Evolutionary conservation across 345 rosid species (phyloP).

Genomic region (Rhodamnia rubescens): DNA sequence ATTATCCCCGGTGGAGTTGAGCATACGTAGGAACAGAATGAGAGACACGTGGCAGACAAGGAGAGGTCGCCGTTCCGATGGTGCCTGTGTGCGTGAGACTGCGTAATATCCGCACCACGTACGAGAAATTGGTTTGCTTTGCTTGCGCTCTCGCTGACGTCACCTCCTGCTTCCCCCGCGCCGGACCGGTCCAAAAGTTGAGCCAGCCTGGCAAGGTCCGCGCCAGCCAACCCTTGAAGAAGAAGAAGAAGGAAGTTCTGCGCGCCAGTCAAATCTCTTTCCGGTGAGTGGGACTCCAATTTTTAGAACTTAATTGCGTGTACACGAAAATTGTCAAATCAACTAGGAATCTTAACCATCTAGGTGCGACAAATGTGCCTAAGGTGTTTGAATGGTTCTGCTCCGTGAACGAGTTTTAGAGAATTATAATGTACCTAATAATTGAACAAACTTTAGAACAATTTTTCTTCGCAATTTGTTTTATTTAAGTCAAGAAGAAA

Average conservation of each 20-base stretch:
- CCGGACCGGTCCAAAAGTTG: neutral
- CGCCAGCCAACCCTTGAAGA: neutral
- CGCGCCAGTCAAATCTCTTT: neutral
- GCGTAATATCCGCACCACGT: neutral
- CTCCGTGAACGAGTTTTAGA: no score
- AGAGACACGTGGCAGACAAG: neutral
- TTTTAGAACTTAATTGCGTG: no score
- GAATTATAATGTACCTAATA: no score
- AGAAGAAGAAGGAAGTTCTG: neutral
- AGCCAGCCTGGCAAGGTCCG: neutral
- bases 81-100: neutral
- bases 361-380: accelerated
- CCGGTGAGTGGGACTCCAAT: neutral
- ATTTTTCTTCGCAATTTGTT: no score
- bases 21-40: no score
- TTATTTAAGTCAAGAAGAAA: no score
- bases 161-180: neutral
- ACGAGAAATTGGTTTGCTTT: no score
- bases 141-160: neutral
- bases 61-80: neutral
- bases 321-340: neutral
- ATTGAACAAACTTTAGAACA: no score
- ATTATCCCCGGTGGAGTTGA: no score
- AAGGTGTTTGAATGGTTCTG: no score
- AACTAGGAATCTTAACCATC: no score